These are phyloP conservation scores for Fusarium bactridioides DNA, from an alignment of 2,329 filamentous ascomycete genomes.

Conservation along the genomic window DNA sequence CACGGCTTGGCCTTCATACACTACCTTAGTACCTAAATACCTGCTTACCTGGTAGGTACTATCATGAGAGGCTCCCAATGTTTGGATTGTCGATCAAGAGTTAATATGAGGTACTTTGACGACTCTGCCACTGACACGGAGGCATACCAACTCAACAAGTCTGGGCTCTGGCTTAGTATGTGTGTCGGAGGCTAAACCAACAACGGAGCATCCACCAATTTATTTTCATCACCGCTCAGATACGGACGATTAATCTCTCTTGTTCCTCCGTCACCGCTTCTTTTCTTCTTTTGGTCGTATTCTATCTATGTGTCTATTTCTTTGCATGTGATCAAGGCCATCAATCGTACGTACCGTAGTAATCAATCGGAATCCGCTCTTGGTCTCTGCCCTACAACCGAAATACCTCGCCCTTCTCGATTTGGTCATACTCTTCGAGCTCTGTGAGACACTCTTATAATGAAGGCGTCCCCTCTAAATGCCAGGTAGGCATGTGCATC, in stretches of 20 bases:
- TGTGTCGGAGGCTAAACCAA: constrained; percentile 7
- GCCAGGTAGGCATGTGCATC: background rate
- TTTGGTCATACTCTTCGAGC: background rate
- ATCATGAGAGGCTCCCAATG: background rate
- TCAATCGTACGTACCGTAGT: background rate
- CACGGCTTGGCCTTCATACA: background rate
- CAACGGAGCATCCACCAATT: background rate
- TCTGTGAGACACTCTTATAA: background rate
- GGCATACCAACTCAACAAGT: background rate
- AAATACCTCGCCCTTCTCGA: background rate
- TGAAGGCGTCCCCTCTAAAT: background rate
- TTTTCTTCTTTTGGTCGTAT: constrained; percentile 15
- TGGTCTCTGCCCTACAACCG: background rate
- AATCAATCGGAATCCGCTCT: background rate
- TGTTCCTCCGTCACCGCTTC: constrained; percentile 22
- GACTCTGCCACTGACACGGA: background rate
- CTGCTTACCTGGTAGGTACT: background rate
- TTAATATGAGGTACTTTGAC: background rate
- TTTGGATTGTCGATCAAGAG: background rate
- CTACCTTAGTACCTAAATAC: background rate
- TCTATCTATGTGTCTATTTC: background rate
- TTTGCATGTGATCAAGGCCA: constrained; percentile 21
- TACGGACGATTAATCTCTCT: background rate
- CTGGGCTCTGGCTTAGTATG: background rate
- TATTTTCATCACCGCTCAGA: constrained; percentile 21